Percentiles rank a stretch among this genome's conserved stretches.
These are phyloP conservation scores for Diutina scorzettiae DNA, from an alignment of 1,139 yeast species.

Conservation along the genomic window DNA sequence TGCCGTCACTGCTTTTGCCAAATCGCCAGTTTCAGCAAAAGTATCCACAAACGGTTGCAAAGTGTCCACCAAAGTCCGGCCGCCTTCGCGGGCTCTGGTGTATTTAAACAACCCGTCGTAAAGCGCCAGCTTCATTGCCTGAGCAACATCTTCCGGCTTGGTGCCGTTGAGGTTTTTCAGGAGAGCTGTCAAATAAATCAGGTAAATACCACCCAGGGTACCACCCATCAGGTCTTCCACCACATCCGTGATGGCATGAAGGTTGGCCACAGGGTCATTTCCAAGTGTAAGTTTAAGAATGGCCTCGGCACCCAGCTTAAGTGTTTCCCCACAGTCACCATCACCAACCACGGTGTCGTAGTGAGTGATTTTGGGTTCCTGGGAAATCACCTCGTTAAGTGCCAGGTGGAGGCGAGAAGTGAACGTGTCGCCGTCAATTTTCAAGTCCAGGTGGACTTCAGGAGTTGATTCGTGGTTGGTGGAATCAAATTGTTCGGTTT, in stretches of 20 bases:
- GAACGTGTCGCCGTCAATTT: constrained; percentile 29
- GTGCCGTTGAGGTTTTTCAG: constrained; percentile 23
- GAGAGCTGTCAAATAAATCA: constrained; percentile 66
- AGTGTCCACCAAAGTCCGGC: constrained; percentile 80
- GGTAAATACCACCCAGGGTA: constrained; percentile 87
- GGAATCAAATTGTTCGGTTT: constrained; percentile 7
- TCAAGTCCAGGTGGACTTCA: constrained; percentile 22
- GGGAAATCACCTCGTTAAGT: constrained; percentile 34
- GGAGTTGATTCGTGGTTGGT: constrained; percentile 18
- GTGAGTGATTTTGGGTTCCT: constrained; percentile 73
- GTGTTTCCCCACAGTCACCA: constrained; percentile 93
- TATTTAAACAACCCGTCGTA: constrained; percentile 56
- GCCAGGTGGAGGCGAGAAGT: constrained; percentile 22
- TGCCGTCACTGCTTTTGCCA: constrained; percentile 49
- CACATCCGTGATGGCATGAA: constrained; percentile 43
- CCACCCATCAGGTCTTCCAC: constrained; percentile 94
- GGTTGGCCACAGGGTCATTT: constrained; percentile 35
- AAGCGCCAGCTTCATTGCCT: constrained; percentile 34
- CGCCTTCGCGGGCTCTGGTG: constrained; percentile 85
- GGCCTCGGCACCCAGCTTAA: constrained; percentile 72
- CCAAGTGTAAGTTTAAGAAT: constrained; percentile 31
- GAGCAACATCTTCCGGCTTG: constrained; percentile 19
- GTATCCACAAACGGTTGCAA: constrained; percentile 74
- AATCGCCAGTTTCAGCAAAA: constrained; percentile 36
- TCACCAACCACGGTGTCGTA: constrained; percentile 90